Conservation (phyloP, 2,329 filamentous ascomycete genomes). For the Celoporthe dispersa region DNA sequence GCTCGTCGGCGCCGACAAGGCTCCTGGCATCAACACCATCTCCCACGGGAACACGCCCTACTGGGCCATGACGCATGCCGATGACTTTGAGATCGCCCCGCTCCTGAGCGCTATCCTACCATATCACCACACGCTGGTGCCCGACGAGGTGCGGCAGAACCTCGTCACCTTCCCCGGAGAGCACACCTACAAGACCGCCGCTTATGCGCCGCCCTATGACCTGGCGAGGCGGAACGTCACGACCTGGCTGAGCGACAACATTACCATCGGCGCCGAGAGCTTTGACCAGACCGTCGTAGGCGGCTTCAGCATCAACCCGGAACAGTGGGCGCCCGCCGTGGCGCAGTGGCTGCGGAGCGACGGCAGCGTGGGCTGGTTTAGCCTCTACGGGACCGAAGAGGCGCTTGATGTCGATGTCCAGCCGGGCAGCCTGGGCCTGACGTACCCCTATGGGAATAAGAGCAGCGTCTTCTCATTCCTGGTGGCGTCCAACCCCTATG, state of each 20-base stretch:
- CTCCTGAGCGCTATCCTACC: slow-evolving; percentile 59
- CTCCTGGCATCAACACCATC: slow-evolving; percentile 41
- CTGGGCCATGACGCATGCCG: slow-evolving; percentile 60
- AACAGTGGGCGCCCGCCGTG: slow-evolving; percentile 62
- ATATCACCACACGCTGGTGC: slow-evolving; percentile 53
- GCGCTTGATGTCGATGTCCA: slow-evolving; percentile 47
- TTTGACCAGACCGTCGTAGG: slow-evolving; percentile 61
- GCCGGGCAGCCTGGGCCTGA: slow-evolving; percentile 50
- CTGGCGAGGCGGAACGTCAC: slow-evolving; percentile 60
- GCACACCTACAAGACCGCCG: slow-evolving; percentile 55
- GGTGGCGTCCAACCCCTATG: slow-evolving; percentile 48
- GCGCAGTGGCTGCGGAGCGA: slow-evolving; percentile 55
- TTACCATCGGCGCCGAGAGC: slow-evolving; percentile 65
- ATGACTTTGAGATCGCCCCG: slow-evolving; percentile 62
- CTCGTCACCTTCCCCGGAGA: slow-evolving; percentile 56
- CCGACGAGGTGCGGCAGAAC: slow-evolving; percentile 43
- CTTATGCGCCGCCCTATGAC: slow-evolving; percentile 64
- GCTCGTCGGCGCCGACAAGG: slow-evolving; percentile 53
- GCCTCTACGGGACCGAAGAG: slow-evolving; percentile 43
- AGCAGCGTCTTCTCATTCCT: slow-evolving; percentile 55
- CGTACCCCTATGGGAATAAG: slow-evolving; percentile 57
- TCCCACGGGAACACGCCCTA: slow-evolving; percentile 35
- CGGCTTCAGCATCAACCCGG: slow-evolving; percentile 55
- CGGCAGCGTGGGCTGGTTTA: slow-evolving; percentile 26
- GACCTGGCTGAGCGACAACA: slow-evolving; percentile 58